A percentile compares a stretch with the other conserved stretches of the same genome.
phyloP scores from a whole-genome alignment of 1,139 yeast genomes.

The Lipomyces yarrowii region DNA sequence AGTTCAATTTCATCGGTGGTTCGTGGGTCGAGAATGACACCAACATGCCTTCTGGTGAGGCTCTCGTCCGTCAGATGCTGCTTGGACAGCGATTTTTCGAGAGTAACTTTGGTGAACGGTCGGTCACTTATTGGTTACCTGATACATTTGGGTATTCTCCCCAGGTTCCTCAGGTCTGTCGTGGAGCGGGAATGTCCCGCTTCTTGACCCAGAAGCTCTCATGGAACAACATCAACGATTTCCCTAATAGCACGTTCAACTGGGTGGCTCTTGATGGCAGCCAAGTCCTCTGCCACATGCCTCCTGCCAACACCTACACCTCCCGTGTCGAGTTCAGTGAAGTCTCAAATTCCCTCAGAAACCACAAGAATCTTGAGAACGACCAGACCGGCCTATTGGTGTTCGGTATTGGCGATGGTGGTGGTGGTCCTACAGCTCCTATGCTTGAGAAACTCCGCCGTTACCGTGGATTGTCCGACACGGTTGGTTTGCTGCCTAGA shows the following conservation, averaged over 20 bases:
- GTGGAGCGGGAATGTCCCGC: slow-evolving; percentile 76
- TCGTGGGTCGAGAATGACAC: slow-evolving; percentile 98
- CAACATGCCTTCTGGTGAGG: slow-evolving; percentile 90
- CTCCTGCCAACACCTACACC: slow-evolving; percentile 94
- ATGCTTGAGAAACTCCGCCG: slow-evolving; percentile 92
- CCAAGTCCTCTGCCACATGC: slow-evolving; percentile 94
- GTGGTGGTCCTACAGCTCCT: slow-evolving; percentile 95
- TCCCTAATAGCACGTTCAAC: slow-evolving; percentile 88
- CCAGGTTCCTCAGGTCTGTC: slow-evolving; percentile 91
- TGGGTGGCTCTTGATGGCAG: slow-evolving; percentile 96
- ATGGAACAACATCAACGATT: slow-evolving; percentile 91
- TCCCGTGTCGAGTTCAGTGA: slow-evolving; percentile 93
- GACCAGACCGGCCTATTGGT: slow-evolving; percentile 80
- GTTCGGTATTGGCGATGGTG: slow-evolving; percentile 96
- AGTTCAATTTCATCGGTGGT: slow-evolving; percentile 91
- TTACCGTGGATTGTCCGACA: slow-evolving; percentile 82
- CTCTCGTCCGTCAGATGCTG: slow-evolving; percentile 82
- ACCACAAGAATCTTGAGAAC: slow-evolving; percentile 80
- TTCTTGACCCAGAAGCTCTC: slow-evolving; percentile 92
- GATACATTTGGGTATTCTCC: slow-evolving; percentile 97
- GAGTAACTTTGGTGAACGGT: slow-evolving; percentile 73
- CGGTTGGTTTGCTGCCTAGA: slow-evolving; percentile 75
- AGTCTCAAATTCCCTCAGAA: slow-evolving; percentile 73
- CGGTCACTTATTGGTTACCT: slow-evolving; percentile 88
- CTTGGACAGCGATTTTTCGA: slow-evolving; percentile 86